A percentile compares a stretch with the other conserved stretches of the same genome.
These are phyloP conservation scores for Coemansia furcata DNA, from an alignment of 192 early-diverging fungal genomes.

Conservation along the genomic window DNA sequence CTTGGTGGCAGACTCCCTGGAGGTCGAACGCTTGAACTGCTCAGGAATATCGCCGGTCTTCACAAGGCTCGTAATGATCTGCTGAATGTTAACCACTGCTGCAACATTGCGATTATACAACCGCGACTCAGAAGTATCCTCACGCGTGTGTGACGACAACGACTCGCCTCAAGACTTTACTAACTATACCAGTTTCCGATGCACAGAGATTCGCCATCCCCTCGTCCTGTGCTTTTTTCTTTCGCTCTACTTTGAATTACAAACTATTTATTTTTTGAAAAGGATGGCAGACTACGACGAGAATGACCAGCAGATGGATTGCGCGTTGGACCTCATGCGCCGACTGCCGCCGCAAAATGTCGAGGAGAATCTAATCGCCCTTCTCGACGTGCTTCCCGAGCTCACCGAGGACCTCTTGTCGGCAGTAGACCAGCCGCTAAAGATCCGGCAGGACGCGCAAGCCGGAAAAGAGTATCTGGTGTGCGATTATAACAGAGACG, in stretches of 20 bases:
- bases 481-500: constrained; percentile 97
- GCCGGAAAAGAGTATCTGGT: constrained; percentile 81
- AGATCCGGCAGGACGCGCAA: constrained; percentile 64
- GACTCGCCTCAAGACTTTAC: no score
- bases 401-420: constrained; percentile 89
- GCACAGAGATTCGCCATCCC: no score
- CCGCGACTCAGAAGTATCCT: no score
- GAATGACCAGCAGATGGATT: constrained; percentile 72
- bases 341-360: constrained; percentile 91
- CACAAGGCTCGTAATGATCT: no score
- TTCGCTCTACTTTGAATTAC: no score
- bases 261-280: not conserved
- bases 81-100: no score
- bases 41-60: no score
- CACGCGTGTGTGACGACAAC: not conserved
- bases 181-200: no score
- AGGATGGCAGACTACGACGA: constrained; percentile 48
- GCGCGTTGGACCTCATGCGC: constrained; percentile 96
- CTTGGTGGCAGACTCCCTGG: no score
- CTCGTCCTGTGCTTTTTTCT: no score
- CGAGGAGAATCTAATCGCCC: constrained; percentile 79
- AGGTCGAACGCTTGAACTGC: no score
- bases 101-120: no score
- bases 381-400: constrained; percentile 80
- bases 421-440: constrained; percentile 91